Conservation (phyloP, 139 green algal genomes). For the Volvox reticuliferus region DNA sequence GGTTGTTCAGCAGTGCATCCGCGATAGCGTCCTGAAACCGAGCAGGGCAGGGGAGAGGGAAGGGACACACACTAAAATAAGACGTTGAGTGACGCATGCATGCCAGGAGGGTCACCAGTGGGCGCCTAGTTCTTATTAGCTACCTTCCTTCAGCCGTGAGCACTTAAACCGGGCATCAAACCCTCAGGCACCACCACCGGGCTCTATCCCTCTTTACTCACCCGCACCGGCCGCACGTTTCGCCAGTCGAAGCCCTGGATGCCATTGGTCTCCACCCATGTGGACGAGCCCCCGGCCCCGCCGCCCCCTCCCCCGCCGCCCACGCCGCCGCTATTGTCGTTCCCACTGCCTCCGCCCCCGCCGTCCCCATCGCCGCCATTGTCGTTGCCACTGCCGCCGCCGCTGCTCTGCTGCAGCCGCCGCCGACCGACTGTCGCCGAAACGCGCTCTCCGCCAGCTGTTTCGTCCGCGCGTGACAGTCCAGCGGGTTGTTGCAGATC, state of each 20-base stretch:
- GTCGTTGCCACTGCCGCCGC: neutral
- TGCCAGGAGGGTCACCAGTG: too few relatives aligned
- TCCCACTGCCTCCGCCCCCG: neutral
- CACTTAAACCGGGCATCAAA: too few relatives aligned
- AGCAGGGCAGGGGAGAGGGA: neutral
- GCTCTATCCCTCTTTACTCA: neutral
- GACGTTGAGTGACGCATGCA: too few relatives aligned
- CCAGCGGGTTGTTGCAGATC: too few relatives aligned
- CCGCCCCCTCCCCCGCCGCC: neutral
- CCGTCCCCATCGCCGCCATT: neutral
- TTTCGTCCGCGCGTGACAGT: too few relatives aligned
- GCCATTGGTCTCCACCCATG: neutral
- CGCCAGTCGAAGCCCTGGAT: neutral
- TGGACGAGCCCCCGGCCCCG: neutral
- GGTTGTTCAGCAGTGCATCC: slow-evolving; percentile 4
- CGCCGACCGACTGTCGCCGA: neutral
- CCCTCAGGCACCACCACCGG: too few relatives aligned
- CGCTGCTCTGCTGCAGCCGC: neutral
- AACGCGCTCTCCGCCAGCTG: neutral
- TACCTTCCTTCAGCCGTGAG: too few relatives aligned
- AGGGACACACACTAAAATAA: neutral
- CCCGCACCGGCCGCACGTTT: neutral
- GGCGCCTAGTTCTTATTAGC: too few relatives aligned
- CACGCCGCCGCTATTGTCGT: neutral
- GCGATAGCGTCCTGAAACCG: slow-evolving; percentile 1